Conservation (phyloP, 352 stramenopile species). For the Phytophthora fragariae region DNA sequence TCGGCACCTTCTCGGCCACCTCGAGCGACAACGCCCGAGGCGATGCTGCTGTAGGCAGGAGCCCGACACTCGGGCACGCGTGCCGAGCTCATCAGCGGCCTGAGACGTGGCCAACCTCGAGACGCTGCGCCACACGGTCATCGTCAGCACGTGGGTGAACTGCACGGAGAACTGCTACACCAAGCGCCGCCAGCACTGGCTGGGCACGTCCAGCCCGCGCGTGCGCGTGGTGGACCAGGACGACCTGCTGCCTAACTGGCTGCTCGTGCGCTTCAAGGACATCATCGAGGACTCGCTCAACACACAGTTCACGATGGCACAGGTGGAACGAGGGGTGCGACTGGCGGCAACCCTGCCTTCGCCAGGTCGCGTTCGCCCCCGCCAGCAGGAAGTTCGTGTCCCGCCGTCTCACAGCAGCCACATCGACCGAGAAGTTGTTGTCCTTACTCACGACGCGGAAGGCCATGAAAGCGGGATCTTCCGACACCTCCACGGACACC, state of each 20-base stretch:
- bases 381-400: too few species aligned
- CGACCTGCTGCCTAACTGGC: conserved; percentile 76
- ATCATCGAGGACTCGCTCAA: conserved; percentile 47
- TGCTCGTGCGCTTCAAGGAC: conserved; percentile 76
- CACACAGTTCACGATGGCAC: too few species aligned
- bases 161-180: conserved; percentile 85
- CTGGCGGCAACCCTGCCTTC: too few species aligned
- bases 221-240: conserved; percentile 83
- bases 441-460: too few species aligned
- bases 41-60: conserved; percentile 63
- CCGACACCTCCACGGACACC: too few species aligned
- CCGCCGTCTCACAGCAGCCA: too few species aligned
- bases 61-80: conserved; percentile 54
- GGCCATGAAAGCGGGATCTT: too few species aligned
- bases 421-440: too few species aligned
- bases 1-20: too few species aligned
- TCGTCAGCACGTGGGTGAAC: conserved; percentile 91
- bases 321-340: too few species aligned
- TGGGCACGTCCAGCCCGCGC: conserved; percentile 71
- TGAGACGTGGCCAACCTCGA: conserved; percentile 75
- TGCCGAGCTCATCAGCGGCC: conserved; percentile 56
- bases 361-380: too few species aligned
- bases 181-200: conserved; percentile 67
- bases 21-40: not conserved
- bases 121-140: conserved; percentile 61